These are phyloP conservation scores for Nicotiana paniculata DNA, from an alignment of 257 asterid genomes.

Conservation along the genomic window DNA sequence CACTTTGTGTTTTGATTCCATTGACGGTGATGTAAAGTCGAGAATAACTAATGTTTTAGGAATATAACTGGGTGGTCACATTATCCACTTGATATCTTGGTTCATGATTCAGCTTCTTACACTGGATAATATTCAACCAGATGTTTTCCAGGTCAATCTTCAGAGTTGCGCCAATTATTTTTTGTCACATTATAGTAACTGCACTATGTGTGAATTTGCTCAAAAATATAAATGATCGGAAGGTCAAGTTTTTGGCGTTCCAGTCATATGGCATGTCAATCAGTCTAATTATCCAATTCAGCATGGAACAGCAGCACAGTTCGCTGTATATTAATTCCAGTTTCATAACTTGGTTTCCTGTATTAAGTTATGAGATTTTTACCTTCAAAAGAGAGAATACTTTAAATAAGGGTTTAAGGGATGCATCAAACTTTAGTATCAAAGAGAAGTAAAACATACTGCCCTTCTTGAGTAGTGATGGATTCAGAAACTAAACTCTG, in stretches of 20 bases:
- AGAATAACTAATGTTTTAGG: too few species aligned
- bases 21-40: too few species aligned
- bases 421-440: not conserved
- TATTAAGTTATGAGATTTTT: too few species aligned
- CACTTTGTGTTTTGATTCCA: too few species aligned
- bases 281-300: not conserved
- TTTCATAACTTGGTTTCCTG: not conserved
- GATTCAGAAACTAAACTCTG: not conserved
- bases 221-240: not conserved
- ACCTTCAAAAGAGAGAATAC: not conserved
- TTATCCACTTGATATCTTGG: slow-evolving; percentile 12
- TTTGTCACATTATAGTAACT: not conserved
- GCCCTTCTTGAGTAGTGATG: not conserved
- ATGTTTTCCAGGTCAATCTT: not conserved
- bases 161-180: not conserved
- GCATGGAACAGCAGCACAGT: not conserved
- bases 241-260: not conserved
- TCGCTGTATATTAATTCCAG: not conserved
- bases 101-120: slow-evolving; percentile 22
- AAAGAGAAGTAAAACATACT: not conserved
- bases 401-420: not conserved
- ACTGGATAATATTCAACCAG: slow-evolving; percentile 12
- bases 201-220: not conserved
- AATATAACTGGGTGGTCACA: too few species aligned
- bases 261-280: not conserved